Base-by-base conservation (phyloP, 208 protist genomes). In the Leishmania martiniquensis region DNA sequence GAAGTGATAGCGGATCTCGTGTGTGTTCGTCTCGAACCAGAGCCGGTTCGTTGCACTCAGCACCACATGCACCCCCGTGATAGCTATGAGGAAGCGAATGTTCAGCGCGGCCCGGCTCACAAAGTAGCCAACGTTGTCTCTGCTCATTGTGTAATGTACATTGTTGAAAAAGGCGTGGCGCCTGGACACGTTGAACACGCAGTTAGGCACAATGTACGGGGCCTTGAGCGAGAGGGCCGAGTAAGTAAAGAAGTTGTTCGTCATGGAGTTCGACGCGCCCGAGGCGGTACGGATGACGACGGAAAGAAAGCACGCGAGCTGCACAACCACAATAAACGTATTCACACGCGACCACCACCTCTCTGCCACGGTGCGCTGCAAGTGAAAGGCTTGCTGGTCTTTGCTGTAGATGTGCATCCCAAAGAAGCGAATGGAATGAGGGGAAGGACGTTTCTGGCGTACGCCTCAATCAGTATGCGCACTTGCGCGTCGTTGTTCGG, bases 371-470 rank as follows among this genome's bases (percentile, higher is more conserved):
- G 92, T 95, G 63, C 94, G 91, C 39, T 80, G 59, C 37, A 95
- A 70, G 72, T 94, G 91, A 71, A 93, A 93, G 12, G 86, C 84
- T 77, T 93, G 90, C 80, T 97, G 94, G 55, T 96, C 91, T 60
- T 89, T 95, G 71, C 90, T 85, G 76, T 92, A 96, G 65, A 97
- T 88, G 82, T 95, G 87, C 94, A 97, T 97, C 15, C 13, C 17
- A 47, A n/a, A n/a, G n/a, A n/a, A n/a, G n/a, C n/a, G n/a, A n/a
- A n/a, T n/a, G n/a, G n/a, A n/a, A n/a, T n/a, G n/a, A n/a, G n/a
- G n/a, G n/a, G n/a, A n/a, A n/a, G n/a, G n/a, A 65, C 17, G 59
- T 65, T 15, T 13, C 25, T 39, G 59, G 59, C n/a, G n/a, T n/a
- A n/a, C n/a, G n/a, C n/a, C n/a, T n/a, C n/a, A n/a, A n/a, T n/a